Conservation (phyloP, 2,329 filamentous ascomycete genomes). For the Penicillium nordicum region DNA sequence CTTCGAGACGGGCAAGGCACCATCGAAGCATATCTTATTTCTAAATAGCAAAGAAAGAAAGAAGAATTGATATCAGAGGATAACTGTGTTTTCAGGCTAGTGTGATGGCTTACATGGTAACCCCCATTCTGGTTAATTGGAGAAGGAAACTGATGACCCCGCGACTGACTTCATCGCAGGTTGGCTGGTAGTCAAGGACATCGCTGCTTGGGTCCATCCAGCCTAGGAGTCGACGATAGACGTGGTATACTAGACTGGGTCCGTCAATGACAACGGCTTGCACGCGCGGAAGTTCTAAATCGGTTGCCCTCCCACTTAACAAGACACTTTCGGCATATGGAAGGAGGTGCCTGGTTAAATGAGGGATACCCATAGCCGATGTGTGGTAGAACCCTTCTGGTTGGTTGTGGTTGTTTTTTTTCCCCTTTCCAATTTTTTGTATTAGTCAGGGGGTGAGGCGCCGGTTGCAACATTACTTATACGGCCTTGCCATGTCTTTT, state of each 20-base stretch:
- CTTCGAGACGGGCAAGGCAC: constrained; percentile 69
- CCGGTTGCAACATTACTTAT: not conserved
- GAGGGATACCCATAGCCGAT: constrained; percentile 34
- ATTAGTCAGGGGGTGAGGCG: constrained; percentile 1
- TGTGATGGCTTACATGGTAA: constrained; percentile 57
- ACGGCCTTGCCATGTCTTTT: no score
- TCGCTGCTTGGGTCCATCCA: constrained; percentile 40
- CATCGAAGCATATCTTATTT: constrained; percentile 78
- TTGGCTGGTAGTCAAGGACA: constrained; percentile 53
- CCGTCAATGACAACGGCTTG: constrained; percentile 64
- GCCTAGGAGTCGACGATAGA: constrained; percentile 58
- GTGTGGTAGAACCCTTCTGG: not conserved
- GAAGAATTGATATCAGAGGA: not conserved
- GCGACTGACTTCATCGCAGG: constrained; percentile 61
- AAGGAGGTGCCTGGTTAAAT: constrained; percentile 32
- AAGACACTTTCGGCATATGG: constrained; percentile 29
- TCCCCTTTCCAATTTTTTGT: not conserved
- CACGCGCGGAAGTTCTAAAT: constrained; percentile 14
- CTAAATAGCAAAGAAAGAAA: constrained; percentile 40
- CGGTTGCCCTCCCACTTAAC: constrained; percentile 12
- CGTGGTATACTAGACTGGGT: constrained; percentile 71
- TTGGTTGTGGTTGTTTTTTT: not conserved
- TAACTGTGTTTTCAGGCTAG: not conserved
- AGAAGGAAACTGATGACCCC: constrained; percentile 62
- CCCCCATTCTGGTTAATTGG: constrained; percentile 52